Conservation (phyloP, 805 yeast species). For the Schwanniomyces pseudopolymorphus region DNA sequence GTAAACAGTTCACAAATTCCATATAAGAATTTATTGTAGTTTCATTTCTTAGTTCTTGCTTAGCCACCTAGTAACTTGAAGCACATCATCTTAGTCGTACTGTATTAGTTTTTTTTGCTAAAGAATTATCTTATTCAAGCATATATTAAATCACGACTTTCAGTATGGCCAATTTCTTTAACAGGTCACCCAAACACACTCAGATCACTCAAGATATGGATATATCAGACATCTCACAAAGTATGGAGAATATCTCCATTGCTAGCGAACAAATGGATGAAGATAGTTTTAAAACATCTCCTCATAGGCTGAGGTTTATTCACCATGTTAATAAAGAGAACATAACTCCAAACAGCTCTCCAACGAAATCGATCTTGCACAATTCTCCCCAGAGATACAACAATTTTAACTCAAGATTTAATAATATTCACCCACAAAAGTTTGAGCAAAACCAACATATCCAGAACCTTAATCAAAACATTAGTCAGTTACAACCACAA, state of each 20-base stretch:
- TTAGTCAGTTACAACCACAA: constrained; percentile 32
- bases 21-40: not conserved
- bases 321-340: constrained; percentile 32
- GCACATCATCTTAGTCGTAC: not conserved
- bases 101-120: not conserved
- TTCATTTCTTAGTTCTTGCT: not conserved
- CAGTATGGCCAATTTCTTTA: constrained; percentile 7
- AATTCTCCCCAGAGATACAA: constrained; percentile 20
- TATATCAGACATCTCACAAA: constrained; percentile 39
- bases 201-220: constrained; percentile 9
- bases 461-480: constrained; percentile 25
- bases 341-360: constrained; percentile 34
- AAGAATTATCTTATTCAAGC: not conserved
- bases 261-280: constrained; percentile 37
- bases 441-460: constrained; percentile 12
- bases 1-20: constrained; percentile 2
- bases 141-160: not conserved
- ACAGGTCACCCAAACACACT: constrained; percentile 12
- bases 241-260: constrained; percentile 44
- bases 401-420: not conserved
- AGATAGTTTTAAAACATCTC: constrained; percentile 23
- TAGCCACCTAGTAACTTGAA: not conserved
- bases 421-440: constrained; percentile 5
- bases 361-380: constrained; percentile 36
- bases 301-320: constrained; percentile 8